Conservation (phyloP, 331 rosid species). For the Erythrophleum ivorense region DNA sequence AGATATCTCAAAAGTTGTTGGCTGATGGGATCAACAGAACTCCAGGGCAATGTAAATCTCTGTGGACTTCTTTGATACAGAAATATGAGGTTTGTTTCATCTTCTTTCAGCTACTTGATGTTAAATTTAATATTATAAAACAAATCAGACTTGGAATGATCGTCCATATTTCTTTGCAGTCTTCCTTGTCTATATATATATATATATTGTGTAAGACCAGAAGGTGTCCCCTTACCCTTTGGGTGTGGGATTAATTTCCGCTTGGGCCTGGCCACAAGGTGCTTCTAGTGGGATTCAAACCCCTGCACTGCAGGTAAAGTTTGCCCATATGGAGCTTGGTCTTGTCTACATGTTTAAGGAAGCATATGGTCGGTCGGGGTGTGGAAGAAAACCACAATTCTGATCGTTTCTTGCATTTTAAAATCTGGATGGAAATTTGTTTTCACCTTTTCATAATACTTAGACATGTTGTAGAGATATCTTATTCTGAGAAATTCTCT, state of each 20-base stretch:
- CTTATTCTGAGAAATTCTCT: neutral
- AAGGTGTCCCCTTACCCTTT: no score
- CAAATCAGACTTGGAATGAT: slow-evolving; percentile 2
- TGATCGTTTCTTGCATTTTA: neutral
- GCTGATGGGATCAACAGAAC: slow-evolving; percentile 78
- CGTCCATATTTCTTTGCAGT: neutral
- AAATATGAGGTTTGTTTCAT: slow-evolving; percentile 77
- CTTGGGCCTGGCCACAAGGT: no score
- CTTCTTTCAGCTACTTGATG: slow-evolving; percentile 16
- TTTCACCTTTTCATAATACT: neutral
- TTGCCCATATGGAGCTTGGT: no score
- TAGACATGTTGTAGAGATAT: neutral
- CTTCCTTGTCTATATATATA: no score
- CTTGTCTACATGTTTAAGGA: neutral
- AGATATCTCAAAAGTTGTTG: slow-evolving; percentile 77
- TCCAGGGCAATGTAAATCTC: slow-evolving; percentile 94
- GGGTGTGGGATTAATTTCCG: no score
- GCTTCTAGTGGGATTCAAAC: no score
- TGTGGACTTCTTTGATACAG: slow-evolving; percentile 88
- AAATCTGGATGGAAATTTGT: neutral
- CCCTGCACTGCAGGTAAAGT: no score
- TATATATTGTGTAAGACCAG: no score
- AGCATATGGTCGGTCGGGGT: neutral
- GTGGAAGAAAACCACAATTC: neutral
- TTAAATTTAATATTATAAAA: neutral